Base-by-base conservation (phyloP, 257 asterid species). In the Nicotiana otophora region DNA sequence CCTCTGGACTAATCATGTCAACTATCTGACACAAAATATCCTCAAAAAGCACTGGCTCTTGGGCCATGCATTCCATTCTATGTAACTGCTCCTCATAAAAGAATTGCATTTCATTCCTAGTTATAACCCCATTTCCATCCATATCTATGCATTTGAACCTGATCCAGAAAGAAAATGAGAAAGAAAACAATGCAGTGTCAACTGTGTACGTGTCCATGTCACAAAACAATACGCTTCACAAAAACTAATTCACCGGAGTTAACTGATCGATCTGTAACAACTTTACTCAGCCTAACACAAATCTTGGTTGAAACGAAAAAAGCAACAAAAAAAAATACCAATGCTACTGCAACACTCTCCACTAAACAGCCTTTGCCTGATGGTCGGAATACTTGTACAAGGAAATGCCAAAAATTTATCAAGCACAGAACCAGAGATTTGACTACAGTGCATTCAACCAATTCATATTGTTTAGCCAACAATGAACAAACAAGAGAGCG, bases 41-140 rank as follows among this genome's bases (percentile, higher is more conserved):
- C 91, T 96, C 99, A 90, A 94, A 96, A 86, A 96, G 98, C 60
- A 96, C 98, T 87, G 98, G 99, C 91, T 96, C 99, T 86, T 96
- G 99, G 85, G 98, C 98, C 98, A 96, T 96, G 93, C 99, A 96
- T 88, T 96, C 99, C 99, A 96, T 96, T 88, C 99, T 91, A 88
- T 96, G 99, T 89, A 96, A 82, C 88, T 96, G 99, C 89, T 96
- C 99, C 90, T 96, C 99, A 60, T 96, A 96, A 88, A 93, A 96
- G 89, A 96, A 96, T 85, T 96, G 99, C 91, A 96, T 90, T 88
- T 96, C 99, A 34, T 94, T 96, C 88, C 98, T 92, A 1, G 99
- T 94, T 76, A 96, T 86, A 82, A 93, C 85, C 81, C 98, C 99
- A 92, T 96, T 96, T 77, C 98, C 98, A 84, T 96, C 99, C 89